These are phyloP conservation scores for Dactylellina sp. DNA, from an alignment of 2,329 filamentous ascomycete species.

Conservation along the genomic window DNA sequence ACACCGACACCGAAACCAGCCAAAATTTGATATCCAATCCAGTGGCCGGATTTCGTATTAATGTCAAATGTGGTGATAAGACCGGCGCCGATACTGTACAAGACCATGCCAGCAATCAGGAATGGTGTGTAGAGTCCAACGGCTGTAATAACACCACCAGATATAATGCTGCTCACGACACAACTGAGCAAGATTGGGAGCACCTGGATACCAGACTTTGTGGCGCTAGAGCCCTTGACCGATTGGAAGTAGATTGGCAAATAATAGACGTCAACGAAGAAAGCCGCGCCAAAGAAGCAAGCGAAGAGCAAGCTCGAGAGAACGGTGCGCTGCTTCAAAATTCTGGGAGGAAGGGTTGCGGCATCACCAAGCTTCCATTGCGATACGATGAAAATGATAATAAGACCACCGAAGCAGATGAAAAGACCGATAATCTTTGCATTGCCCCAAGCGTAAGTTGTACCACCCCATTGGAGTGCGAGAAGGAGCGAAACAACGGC, in stretches of 20 bases:
- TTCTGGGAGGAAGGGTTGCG: slow-evolving; percentile 70
- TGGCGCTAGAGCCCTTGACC: slow-evolving; percentile 68
- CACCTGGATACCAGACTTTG: slow-evolving; percentile 70
- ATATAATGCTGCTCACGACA: slow-evolving; percentile 67
- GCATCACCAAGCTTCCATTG: slow-evolving; percentile 67
- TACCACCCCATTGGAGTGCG: slow-evolving; percentile 74
- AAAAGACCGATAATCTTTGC: slow-evolving; percentile 70
- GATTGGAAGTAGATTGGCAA: slow-evolving; percentile 70
- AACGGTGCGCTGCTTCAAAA: slow-evolving; percentile 71
- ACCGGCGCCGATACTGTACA: slow-evolving; percentile 69
- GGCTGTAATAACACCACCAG: slow-evolving; percentile 67
- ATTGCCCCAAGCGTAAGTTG: slow-evolving; percentile 68
- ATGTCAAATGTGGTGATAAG: slow-evolving; percentile 68
- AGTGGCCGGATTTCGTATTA: slow-evolving; percentile 65
- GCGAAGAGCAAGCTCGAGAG: slow-evolving; percentile 66
- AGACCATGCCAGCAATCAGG: slow-evolving; percentile 68
- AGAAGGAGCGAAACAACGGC: slow-evolving; percentile 72
- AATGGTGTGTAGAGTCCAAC: slow-evolving; percentile 72
- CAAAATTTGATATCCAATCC: slow-evolving; percentile 65
- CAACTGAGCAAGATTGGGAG: slow-evolving; percentile 69
- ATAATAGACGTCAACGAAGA: slow-evolving; percentile 70
- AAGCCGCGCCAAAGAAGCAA: slow-evolving; percentile 67
- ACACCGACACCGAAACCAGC: slow-evolving; percentile 70
- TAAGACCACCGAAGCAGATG: slow-evolving; percentile 67
- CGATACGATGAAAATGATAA: slow-evolving; percentile 67